Conservation (phyloP, 2,329 filamentous ascomycete species). For the Orbilia quercus region DNA sequence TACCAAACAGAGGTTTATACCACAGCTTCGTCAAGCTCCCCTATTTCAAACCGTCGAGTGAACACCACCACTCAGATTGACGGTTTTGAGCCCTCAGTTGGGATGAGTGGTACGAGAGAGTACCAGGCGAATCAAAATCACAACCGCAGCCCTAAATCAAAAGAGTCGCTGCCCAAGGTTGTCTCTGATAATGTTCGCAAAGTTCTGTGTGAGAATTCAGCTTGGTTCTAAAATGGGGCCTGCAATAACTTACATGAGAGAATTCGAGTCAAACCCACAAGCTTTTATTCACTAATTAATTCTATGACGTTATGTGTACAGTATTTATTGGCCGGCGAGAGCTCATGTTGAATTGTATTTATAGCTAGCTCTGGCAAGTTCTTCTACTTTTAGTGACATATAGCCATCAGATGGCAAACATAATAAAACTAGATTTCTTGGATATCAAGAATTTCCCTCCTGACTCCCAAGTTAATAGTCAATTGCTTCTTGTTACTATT, state of each 20-base stretch:
- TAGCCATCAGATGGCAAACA: too few species aligned
- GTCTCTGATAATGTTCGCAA: slow-evolving; percentile 30
- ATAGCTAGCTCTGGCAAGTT: too few species aligned
- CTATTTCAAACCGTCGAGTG: slow-evolving; percentile 5
- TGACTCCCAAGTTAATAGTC: slow-evolving; percentile 53
- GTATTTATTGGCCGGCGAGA: background rate
- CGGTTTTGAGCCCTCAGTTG: background rate
- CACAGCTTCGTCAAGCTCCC: slow-evolving; percentile 10
- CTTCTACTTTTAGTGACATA: too few species aligned
- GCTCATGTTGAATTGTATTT: too few species aligned
- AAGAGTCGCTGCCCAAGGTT: background rate
- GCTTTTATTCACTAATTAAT: too few species aligned
- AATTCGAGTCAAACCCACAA: too few species aligned
- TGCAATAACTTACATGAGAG: background rate
- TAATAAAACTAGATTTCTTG: slow-evolving; percentile 21
- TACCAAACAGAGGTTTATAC: slow-evolving; percentile 33
- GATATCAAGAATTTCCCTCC: slow-evolving; percentile 23
- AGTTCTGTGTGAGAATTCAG: slow-evolving; percentile 31
- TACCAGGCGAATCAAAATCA: slow-evolving; percentile 4
- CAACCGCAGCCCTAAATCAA: slow-evolving; percentile 2
- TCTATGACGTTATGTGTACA: background rate
- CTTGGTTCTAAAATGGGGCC: slow-evolving; percentile 27
- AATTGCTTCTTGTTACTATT: slow-evolving; percentile 31
- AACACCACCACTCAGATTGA: background rate
- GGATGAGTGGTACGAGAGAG: background rate